Evolutionary conservation across 164 flowering plant genomes (phyloP), one percentile per base, ranked within the genome.

Genomic region (Stephania japonica): DNA sequence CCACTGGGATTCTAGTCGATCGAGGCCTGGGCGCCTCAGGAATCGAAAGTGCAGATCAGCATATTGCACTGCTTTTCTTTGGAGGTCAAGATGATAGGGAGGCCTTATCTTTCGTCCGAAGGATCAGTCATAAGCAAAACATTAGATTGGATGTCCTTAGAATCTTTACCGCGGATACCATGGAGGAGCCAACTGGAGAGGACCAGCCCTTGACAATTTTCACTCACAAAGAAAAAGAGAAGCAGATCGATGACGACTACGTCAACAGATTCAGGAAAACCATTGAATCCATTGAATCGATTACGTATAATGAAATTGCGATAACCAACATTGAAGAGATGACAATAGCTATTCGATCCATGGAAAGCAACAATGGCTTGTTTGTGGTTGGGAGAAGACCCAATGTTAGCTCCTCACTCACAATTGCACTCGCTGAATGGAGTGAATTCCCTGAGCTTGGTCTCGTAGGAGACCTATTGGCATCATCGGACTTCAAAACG

Each of bases 11-110:
- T 9, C 74, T 83, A 0, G 73, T 83, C 5, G 86, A 83, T 61
- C 73, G 84, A 23, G 86, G 84, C n/a, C 75, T 83, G 12, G 75
- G 72, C 9, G 79, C 78, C 9, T 70, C 81, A 25, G 14, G 10
- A 65, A 9, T n/a, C 7, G 21, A n/a, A 2, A 53, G 27, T 21
- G 71, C 69, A 12, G n/a, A 72, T 1, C 80, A 78, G 56, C 72
- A 78, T 41, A 41, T 81, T 18, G 78, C 72, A 0, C 65, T 83
- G 43, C 24, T 83, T 1, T 83, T 77, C 71, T 71, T 83, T 14
- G 84, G 84, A 14, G 86, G 86, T 19, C 78, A 81, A 0, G 86
- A 83, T 27, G 86, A 83, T 43, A 66, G 82, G 8, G 86, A 83
- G 44, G 86, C 86, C 0, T 65, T 83, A 27, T 70, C 82, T 4